Evolutionary conservation across 306 rosid species (phyloP), one percentile per base, ranked within the genome.

Genomic region (Adenanthera pavonina): DNA sequence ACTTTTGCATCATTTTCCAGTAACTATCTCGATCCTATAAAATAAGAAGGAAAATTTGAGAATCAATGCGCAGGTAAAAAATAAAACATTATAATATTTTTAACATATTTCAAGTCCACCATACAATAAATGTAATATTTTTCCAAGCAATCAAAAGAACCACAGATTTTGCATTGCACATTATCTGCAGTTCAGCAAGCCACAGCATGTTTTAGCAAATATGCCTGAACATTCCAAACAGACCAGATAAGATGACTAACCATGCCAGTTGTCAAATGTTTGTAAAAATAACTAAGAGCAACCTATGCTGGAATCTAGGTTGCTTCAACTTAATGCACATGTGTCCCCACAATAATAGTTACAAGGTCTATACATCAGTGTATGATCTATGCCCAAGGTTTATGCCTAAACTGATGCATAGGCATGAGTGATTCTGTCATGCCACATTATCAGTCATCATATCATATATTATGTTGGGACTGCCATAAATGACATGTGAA

Each of bases 1-100:
- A 92, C 75, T 86, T 84, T 0, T 89, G 92, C 97, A 92, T 92
- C 91, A 91, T 91, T 86, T 87, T 92, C 93, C 91, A 92, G 76
- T 90, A 89, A 88, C 93, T 72, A 70, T 90, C 97, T 41, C 93
- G 90, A 64, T 92, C 97, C 97, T 92, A 34, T 34, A 34, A 14
- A 71, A n/a, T 59, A 59, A 9, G 2, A 36, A 36, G 65, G 9
- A 59, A 59, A 7, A 59, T 25, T 59, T 66, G 80, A 72, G 60
- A 79, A 51, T 57, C 72, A 78, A 70, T 60, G 66, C 35, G 40
- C 47, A 11, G 34, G n/a, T 0, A 5, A 33, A 12, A 25, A 33
- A 60, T 11, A 60, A 25, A 60, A 12, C 67, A 60, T 60, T 4
- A 1, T 15, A 30, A 30, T 1, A 60, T 60, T 60, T 60, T 60